A percentile compares a stretch with the other conserved stretches of the same genome.
Conservation (phyloP, 2,329 filamentous ascomycete species). For the Alternaria hordeiaustralica region DNA sequence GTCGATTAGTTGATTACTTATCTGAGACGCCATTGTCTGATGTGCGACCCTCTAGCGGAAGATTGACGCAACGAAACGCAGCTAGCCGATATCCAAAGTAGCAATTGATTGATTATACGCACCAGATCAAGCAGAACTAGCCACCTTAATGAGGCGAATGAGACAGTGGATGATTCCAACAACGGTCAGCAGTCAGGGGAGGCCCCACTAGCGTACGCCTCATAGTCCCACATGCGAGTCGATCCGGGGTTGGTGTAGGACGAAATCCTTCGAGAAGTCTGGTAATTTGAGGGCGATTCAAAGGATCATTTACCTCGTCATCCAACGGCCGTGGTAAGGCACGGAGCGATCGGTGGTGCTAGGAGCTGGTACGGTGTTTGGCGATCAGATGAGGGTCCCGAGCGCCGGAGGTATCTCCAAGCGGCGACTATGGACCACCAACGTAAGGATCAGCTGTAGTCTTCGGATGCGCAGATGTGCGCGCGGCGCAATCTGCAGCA, state of each 20-base stretch:
- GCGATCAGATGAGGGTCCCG: neutral
- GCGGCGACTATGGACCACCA: neutral
- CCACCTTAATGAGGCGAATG: conserved; percentile 9
- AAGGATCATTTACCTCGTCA: neutral
- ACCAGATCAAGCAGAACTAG: neutral
- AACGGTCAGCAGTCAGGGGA: conserved; percentile 16
- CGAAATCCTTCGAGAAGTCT: conserved; percentile 16
- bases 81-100: conserved; percentile 10
- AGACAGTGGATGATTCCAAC: conserved; percentile 8
- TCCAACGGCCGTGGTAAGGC: neutral
- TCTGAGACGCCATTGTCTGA: neutral
- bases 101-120: conserved; percentile 9
- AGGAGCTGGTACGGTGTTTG: conserved; percentile 1
- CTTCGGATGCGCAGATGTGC: conserved; percentile 11
- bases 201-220: conserved; percentile 36
- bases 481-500: conserved; percentile 32
- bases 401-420: neutral
- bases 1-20: neutral
- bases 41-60: neutral
- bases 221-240: conserved; percentile 34
- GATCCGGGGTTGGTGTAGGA: conserved; percentile 18
- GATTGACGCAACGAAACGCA: neutral
- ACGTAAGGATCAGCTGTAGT: conserved; percentile 5
- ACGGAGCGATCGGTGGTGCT: neutral
- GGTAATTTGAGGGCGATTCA: conserved; percentile 1